phyloP scores from a whole-genome alignment of 768 basidiomycete species.

The Boletus edulis region DNA sequence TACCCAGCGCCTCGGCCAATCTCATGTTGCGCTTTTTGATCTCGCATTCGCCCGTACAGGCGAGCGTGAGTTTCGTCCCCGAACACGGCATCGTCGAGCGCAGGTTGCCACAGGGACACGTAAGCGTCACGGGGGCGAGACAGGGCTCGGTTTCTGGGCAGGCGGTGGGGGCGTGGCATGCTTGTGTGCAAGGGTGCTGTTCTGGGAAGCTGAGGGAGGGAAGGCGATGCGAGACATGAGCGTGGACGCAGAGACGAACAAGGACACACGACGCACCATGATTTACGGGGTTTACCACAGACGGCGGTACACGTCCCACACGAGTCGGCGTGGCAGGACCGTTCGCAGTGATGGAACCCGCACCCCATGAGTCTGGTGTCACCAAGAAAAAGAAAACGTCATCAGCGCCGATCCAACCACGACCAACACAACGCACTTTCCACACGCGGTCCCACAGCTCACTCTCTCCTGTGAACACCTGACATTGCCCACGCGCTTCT shows the following conservation, averaged over 20 bases:
- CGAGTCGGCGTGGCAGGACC: constrained; percentile 75
- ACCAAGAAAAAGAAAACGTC: not conserved
- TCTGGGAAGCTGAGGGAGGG: constrained; percentile 50
- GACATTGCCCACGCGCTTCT: constrained; percentile 75
- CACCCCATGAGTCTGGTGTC: constrained; percentile 61
- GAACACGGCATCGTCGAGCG: constrained; percentile 75
- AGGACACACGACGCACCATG: constrained; percentile 53
- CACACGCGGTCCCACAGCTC: constrained; percentile 80
- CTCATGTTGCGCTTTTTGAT: constrained; percentile 84
- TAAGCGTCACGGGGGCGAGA: constrained; percentile 57
- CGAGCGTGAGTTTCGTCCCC: constrained; percentile 40
- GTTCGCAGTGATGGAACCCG: constrained; percentile 87
- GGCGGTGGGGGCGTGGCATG: constrained; percentile 86
- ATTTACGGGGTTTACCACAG: constrained; percentile 85
- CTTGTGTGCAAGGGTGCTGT: constrained; percentile 69
- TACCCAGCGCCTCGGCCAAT: constrained; percentile 90
- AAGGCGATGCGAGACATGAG: not conserved
- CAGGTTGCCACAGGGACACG: constrained; percentile 83
- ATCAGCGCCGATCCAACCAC: not conserved
- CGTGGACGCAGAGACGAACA: not conserved
- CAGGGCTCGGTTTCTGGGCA: constrained; percentile 86
- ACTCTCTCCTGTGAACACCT: constrained; percentile 79
- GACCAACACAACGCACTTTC: constrained; percentile 48
- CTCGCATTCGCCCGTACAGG: constrained; percentile 82
- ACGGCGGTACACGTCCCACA: constrained; percentile 75